phyloP scores from a whole-genome alignment of 352 stramenopile species.

The Pythium rhizo-oryzae region DNA sequence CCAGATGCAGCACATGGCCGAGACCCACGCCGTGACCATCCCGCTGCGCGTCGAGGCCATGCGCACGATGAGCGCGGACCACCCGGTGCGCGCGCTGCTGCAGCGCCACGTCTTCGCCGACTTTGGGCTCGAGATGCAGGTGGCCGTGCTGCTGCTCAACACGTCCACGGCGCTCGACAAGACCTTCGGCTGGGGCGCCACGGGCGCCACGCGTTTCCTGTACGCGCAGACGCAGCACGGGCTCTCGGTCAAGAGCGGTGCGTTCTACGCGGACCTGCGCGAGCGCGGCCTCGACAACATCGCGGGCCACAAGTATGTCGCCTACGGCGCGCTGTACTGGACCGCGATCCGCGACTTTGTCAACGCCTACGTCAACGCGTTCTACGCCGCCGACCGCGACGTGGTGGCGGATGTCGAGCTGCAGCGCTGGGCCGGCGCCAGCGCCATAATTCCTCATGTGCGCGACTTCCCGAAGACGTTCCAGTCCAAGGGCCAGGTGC shows the following conservation, averaged over 20 bases:
- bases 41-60: neutral
- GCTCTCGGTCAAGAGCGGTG: slow-evolving; percentile 26
- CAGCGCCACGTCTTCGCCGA: slow-evolving; percentile 40
- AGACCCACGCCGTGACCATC: too few relatives aligned
- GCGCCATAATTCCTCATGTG: slow-evolving; percentile 12
- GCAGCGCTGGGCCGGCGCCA: slow-evolving; percentile 18
- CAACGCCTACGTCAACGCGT: slow-evolving; percentile 30
- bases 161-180: slow-evolving; percentile 40
- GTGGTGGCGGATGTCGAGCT: slow-evolving; percentile 39
- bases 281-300: slow-evolving; percentile 35
- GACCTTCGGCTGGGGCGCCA: slow-evolving; percentile 55
- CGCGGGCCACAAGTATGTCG: slow-evolving; percentile 37
- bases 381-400: slow-evolving; percentile 34
- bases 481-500: neutral
- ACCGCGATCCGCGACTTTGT: slow-evolving; percentile 36
- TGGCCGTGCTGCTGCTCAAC: slow-evolving; percentile 43
- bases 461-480: slow-evolving; percentile 16
- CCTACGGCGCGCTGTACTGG: slow-evolving; percentile 40
- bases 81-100: slow-evolving; percentile 36
- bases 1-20: too few relatives aligned
- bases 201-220: slow-evolving; percentile 37
- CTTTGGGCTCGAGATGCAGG: slow-evolving; percentile 45
- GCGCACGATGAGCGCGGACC: neutral
- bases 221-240: slow-evolving; percentile 23
- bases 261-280: neutral